Conservation (phyloP, 495 filamentous ascomycete genomes). For the Trichoderma virens region DNA sequence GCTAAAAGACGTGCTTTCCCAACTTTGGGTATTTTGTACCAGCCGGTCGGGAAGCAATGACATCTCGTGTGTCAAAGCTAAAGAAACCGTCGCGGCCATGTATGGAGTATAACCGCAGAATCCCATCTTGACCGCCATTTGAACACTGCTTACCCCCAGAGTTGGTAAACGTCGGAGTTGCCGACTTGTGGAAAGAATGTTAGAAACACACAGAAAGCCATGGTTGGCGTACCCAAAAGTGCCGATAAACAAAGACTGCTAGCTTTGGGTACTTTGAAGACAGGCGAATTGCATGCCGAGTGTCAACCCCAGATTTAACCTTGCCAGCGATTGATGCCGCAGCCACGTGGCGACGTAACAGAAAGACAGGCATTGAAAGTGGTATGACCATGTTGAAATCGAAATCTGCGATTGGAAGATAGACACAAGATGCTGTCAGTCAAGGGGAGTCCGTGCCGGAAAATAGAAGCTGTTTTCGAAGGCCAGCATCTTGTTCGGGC, state of each 20-base stretch:
- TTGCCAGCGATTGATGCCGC: not conserved
- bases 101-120: not conserved
- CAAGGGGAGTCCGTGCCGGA: not conserved
- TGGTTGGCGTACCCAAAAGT: not conserved
- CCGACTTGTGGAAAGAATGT: not conserved
- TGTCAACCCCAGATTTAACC: not conserved
- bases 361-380: not conserved
- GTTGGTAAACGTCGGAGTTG: not conserved
- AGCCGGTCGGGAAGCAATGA: no score
- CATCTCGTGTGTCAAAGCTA: no score
- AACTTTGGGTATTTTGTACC: no score
- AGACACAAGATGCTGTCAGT: no score
- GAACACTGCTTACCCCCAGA: not conserved
- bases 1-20: no score
- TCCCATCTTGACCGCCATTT: constrained; percentile 1
- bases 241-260: not conserved
- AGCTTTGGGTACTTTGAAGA: not conserved
- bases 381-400: constrained; percentile 3
- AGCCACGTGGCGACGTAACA: constrained; percentile 5
- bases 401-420: not conserved
- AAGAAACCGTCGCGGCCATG: not conserved
- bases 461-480: not conserved
- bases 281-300: not conserved
- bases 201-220: not conserved
- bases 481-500: not conserved